Percentiles rank a stretch among this genome's conserved stretches.
These are phyloP conservation scores for Boletus coccyginus DNA, from an alignment of 768 basidiomycete species.

Conservation along the genomic window DNA sequence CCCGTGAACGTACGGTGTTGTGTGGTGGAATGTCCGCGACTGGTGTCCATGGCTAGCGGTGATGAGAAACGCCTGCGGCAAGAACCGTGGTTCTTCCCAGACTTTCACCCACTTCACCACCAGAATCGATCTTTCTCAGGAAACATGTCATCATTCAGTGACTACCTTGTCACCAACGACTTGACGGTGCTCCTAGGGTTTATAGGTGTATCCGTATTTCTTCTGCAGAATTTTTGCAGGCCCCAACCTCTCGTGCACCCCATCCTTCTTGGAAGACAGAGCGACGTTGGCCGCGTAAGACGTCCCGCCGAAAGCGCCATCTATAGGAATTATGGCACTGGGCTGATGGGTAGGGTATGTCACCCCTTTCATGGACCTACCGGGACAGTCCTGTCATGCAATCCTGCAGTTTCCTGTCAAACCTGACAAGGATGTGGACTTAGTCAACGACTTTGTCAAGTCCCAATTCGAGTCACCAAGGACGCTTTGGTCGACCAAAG, in stretches of 20 bases:
- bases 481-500: slow-evolving; percentile 79
- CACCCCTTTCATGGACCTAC: slow-evolving; percentile 1
- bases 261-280: slow-evolving; percentile 89
- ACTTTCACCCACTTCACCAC: not conserved
- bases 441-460: slow-evolving; percentile 64
- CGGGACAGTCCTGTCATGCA: not conserved
- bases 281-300: slow-evolving; percentile 80
- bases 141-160: slow-evolving; percentile 43
- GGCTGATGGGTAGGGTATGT: slow-evolving; percentile 75
- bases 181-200: slow-evolving; percentile 74
- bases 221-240: slow-evolving; percentile 74
- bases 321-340: slow-evolving; percentile 89
- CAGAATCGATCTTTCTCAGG: not conserved
- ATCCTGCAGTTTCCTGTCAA: slow-evolving; percentile 62
- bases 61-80: slow-evolving; percentile 6
- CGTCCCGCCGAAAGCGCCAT: slow-evolving; percentile 81
- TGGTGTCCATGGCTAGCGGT: not conserved
- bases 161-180: slow-evolving; percentile 74
- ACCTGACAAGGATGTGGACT: slow-evolving; percentile 69
- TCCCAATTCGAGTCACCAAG: slow-evolving; percentile 63
- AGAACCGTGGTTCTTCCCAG: not conserved
- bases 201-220: slow-evolving; percentile 71
- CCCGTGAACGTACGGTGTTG: not conserved
- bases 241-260: slow-evolving; percentile 88
- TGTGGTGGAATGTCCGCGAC: not conserved